phyloP scores from a whole-genome alignment of 2,329 filamentous ascomycete genomes.

The Botrytis elliptica region DNA sequence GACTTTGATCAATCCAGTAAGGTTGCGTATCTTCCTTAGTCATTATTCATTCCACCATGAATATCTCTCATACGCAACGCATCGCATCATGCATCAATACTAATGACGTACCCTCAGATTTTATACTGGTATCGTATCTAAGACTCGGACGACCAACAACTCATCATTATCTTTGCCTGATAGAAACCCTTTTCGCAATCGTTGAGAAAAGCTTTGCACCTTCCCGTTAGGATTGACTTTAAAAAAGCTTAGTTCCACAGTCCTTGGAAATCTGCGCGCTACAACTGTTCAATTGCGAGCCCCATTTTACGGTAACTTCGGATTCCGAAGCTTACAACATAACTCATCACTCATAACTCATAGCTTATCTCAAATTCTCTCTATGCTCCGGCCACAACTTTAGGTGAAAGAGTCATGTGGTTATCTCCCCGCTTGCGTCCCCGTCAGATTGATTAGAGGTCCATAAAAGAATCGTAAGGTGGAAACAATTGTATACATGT shows the following conservation, averaged over 20 bases:
- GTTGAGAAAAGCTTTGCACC: background rate
- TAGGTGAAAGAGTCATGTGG: background rate
- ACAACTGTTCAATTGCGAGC: background rate
- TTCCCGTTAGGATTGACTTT: background rate
- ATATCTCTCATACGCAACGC: background rate
- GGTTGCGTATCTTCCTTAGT: background rate
- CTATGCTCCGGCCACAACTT: background rate
- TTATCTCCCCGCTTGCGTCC: background rate
- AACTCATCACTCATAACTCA: no score
- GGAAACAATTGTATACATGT: background rate
- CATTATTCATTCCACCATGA: background rate
- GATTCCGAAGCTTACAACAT: background rate
- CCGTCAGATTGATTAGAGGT: background rate
- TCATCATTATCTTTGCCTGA: background rate
- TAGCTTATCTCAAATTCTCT: background rate
- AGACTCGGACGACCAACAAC: background rate
- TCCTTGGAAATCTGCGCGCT: background rate
- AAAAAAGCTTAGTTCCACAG: background rate
- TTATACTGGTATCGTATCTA: background rate
- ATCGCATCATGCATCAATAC: background rate
- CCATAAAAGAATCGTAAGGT: background rate
- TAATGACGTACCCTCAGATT: background rate
- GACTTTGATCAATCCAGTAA: background rate
- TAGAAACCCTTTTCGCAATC: background rate
- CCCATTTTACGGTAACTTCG: background rate